Conservation (phyloP, 495 filamentous ascomycete genomes). For the Tuber borchii region DNA sequence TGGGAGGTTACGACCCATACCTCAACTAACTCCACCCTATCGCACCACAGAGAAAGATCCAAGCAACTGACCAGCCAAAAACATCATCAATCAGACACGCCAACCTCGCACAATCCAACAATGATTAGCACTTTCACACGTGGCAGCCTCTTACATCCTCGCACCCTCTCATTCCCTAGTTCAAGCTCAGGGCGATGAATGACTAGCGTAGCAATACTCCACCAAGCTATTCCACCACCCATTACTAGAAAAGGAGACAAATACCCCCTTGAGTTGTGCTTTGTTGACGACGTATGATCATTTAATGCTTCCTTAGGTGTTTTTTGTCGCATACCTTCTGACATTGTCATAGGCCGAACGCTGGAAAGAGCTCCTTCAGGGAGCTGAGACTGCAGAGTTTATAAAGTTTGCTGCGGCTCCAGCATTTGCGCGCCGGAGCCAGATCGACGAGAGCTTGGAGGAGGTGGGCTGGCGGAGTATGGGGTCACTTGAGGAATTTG, state of each 20-base stretch:
- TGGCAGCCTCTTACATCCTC: too few relatives aligned
- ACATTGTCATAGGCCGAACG: slow-evolving; percentile 11
- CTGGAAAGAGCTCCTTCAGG: slow-evolving; percentile 29
- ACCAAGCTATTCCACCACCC: too few relatives aligned
- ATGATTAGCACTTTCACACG: too few relatives aligned
- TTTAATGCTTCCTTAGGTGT: not conserved
- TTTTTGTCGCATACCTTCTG: not conserved
- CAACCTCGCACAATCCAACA: too few relatives aligned
- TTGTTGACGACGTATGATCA: slow-evolving; percentile 15
- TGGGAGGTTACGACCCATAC: slow-evolving; percentile 98
- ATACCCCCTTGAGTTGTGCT: slow-evolving; percentile 29
- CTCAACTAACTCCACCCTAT: too few relatives aligned
- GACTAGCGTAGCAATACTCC: too few relatives aligned
- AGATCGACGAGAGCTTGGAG: slow-evolving; percentile 31
- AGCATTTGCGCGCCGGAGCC: slow-evolving; percentile 14
- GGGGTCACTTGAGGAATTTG: slow-evolving; percentile 22
- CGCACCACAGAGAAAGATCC: too few relatives aligned
- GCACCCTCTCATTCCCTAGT: too few relatives aligned
- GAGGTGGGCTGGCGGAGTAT: slow-evolving; percentile 26
- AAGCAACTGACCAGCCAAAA: too few relatives aligned
- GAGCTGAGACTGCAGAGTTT: slow-evolving; percentile 25
- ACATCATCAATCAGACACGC: too few relatives aligned
- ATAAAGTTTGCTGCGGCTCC: slow-evolving; percentile 31
- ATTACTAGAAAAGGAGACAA: slow-evolving; percentile 24
- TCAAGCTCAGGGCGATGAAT: too few relatives aligned